Base-by-base conservation (phyloP, 2,329 filamentous ascomycete genomes). In the Akanthomyces dipterigenus region DNA sequence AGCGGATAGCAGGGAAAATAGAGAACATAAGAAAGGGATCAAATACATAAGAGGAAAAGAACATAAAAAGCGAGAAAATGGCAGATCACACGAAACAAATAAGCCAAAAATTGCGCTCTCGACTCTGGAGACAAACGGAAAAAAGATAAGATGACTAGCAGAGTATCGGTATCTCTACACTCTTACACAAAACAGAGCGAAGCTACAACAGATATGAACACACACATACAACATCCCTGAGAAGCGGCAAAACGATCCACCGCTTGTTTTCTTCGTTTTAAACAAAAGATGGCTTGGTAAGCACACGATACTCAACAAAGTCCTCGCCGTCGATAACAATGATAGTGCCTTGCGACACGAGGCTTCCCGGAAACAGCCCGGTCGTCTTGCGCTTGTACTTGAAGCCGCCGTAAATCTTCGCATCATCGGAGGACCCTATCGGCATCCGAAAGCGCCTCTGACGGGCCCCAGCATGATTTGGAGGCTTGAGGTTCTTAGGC, bases 321-420 rank as follows among this genome's bases (percentile, higher is more conserved):
- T 88, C 85, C 69, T 88, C 85, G 24, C 84, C 85, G 63, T 88
- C 84, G 62, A 88, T 88, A 53, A 76, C 85, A 66, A 88, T 80
- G 24, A 88, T 83, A 9, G 80, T 80, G 5, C 84, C 82, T 63
- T 83, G 79, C 51, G 82, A 85, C 34, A 85, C 84, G n/a, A 87
- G 78, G 68, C 86, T 86, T 28, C 84, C 85, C 64, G 80, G 76
- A 63, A 88, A 87, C 0, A 84, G 83, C 0, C 85, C 85, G 5
- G 73, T 84, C 36, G 78, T 71, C 72, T 86, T 87, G 59, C 84
- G 80, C 70, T 86, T 83, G 65, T 88, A 88, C 69, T 84, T 86
- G 67, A 86, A 73, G 26, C 84, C 84, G 28, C 77, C 77, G 66
- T 83, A 80, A n/a, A 84, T 80, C 70, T 84, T 87, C 58, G 80